phyloP scores from a whole-genome alignment of 768 basidiomycete species.

The Nidularia pulvinata region DNA sequence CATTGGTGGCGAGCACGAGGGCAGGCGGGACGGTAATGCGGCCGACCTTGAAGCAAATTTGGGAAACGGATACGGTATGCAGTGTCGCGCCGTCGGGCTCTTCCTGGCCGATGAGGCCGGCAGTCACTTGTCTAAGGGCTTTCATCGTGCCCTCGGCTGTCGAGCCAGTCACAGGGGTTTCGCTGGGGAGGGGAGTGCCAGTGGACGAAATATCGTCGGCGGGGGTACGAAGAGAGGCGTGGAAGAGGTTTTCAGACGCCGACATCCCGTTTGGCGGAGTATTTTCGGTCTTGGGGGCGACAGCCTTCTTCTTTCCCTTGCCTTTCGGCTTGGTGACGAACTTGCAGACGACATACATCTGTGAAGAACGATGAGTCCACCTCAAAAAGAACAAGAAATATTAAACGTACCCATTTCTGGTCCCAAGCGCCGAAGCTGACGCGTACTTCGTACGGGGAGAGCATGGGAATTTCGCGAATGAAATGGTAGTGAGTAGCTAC shows the following conservation, averaged over 20 bases:
- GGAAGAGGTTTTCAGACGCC: conserved; percentile 11
- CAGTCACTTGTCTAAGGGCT: conserved; percentile 29
- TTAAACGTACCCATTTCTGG: conserved; percentile 68
- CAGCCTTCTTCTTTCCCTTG: conserved; percentile 20
- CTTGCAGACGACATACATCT: conserved; percentile 67
- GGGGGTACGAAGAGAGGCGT: conserved; percentile 31
- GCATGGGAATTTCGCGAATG: conserved; percentile 68
- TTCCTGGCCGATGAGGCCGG: conserved; percentile 22
- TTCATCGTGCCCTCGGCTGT: conserved; percentile 8
- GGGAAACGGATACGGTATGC: conserved; percentile 65
- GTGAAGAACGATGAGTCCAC: neutral
- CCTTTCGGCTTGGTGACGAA: conserved; percentile 56
- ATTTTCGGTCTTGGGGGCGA: conserved; percentile 3
- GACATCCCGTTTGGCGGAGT: neutral
- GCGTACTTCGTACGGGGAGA: conserved; percentile 61
- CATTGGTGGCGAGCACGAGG: conserved; percentile 58
- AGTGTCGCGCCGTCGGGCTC: conserved; percentile 57
- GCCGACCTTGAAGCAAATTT: conserved; percentile 67
- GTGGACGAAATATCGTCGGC: conserved; percentile 22
- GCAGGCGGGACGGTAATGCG: conserved; percentile 76
- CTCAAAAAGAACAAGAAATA: neutral
- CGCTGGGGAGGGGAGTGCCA: conserved; percentile 12
- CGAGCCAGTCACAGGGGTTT: conserved; percentile 3
- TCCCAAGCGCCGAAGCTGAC: conserved; percentile 65
- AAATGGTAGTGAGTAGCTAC: conserved; percentile 69